Evolutionary conservation across 2,329 filamentous ascomycete species (phyloP).

Genomic region (Alternaria consortialis): DNA sequence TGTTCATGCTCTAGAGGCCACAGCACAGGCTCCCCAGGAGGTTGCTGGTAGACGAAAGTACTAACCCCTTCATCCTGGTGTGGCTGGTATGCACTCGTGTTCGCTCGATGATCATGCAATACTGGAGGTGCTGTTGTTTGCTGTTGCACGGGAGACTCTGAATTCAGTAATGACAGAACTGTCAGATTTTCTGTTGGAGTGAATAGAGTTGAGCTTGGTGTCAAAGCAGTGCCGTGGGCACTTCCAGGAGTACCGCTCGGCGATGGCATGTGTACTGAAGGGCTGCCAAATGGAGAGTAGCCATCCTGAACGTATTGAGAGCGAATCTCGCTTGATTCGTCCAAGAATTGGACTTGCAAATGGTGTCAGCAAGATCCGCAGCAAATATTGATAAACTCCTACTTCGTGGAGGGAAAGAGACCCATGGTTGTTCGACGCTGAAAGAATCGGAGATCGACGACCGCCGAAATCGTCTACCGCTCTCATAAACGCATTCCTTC

Average conservation of each 20-base stretch:
- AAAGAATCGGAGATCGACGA: slow-evolving; percentile 47
- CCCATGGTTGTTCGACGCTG: slow-evolving; percentile 46
- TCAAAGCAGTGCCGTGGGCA: slow-evolving; percentile 23
- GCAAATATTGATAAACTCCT: background rate
- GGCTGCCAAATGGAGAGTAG: slow-evolving; percentile 24
- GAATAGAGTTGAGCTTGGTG: slow-evolving; percentile 27
- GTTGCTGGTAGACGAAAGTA: slow-evolving; percentile 44
- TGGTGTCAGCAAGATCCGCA: slow-evolving; percentile 19
- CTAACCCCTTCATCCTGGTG: slow-evolving; percentile 13
- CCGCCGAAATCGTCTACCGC: slow-evolving; percentile 46
- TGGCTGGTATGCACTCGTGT: slow-evolving; percentile 17
- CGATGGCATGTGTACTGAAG: slow-evolving; percentile 16
- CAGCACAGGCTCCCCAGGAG: slow-evolving; percentile 40
- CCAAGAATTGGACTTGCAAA: slow-evolving; percentile 46
- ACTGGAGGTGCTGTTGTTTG: slow-evolving; percentile 24
- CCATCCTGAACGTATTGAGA: slow-evolving; percentile 41
- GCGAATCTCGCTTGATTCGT: slow-evolving; percentile 47
- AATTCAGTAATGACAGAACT: slow-evolving; percentile 46
- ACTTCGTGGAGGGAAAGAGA: slow-evolving; percentile 48
- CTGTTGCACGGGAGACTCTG: slow-evolving; percentile 39
- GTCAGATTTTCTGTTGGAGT: slow-evolving; percentile 45
- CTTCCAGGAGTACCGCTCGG: slow-evolving; percentile 24
- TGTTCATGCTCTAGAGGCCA: slow-evolving; percentile 50
- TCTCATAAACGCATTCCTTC: slow-evolving; percentile 48
- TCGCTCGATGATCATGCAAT: slow-evolving; percentile 24